These are phyloP conservation scores for Theobroma cacao DNA, from an alignment of 345 rosid genomes.

Conservation along the genomic window DNA sequence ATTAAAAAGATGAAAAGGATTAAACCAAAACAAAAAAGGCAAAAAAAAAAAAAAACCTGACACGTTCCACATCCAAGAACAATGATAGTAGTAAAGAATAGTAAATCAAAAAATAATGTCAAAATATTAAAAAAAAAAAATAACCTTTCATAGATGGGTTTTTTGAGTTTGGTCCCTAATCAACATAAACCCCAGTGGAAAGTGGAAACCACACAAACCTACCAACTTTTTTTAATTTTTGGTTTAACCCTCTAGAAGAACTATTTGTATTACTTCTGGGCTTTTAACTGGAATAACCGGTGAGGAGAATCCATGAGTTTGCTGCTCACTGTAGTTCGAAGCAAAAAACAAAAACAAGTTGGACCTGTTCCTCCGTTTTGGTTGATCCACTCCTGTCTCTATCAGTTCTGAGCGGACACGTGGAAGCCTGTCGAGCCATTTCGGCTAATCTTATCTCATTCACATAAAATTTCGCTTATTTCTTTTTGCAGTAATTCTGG, in stretches of 20 bases:
- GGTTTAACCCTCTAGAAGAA: conserved; percentile 26
- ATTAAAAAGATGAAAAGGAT: background rate
- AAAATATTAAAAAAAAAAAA: background rate
- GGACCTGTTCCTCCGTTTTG: conserved; percentile 31
- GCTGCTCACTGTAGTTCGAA: conserved; percentile 23
- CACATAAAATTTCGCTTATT: background rate
- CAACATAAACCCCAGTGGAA: conserved; percentile 25
- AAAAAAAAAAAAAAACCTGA: background rate
- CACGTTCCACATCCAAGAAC: background rate
- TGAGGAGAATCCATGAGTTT: background rate
- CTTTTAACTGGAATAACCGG: conserved; percentile 15
- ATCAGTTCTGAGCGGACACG: conserved; percentile 22
- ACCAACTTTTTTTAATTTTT: background rate
- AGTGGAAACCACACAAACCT: conserved; percentile 16
- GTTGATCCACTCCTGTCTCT: conserved; percentile 23
- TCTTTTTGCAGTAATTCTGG: background rate
- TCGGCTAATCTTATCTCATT: conserved; percentile 33
- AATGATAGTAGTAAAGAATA: too few relatives aligned
- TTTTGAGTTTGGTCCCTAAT: conserved; percentile 17
- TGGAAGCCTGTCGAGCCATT: conserved; percentile 23
- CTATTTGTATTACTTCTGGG: background rate
- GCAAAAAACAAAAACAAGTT: conserved; percentile 2
- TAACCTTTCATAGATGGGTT: background rate
- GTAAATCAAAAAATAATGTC: background rate
- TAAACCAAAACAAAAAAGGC: background rate